phyloP scores from a whole-genome alignment of 2,329 filamentous ascomycete species.

The Penicillium aurantiogriseum region DNA sequence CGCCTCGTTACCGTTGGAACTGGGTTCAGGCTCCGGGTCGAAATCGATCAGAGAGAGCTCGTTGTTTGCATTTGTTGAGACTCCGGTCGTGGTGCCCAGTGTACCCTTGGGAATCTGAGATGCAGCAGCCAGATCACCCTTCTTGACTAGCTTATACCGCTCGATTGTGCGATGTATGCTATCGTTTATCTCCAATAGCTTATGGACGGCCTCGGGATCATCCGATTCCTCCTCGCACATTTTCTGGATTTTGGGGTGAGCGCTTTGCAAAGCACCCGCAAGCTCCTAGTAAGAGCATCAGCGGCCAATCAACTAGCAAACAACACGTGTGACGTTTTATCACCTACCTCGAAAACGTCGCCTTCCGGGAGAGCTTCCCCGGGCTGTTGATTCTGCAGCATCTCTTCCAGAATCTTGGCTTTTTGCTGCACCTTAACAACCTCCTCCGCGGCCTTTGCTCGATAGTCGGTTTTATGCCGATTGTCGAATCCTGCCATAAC shows the following conservation, averaged over 20 bases:
- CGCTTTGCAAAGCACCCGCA: slow-evolving; percentile 81
- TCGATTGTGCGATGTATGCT: slow-evolving; percentile 97
- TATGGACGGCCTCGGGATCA: slow-evolving; percentile 91
- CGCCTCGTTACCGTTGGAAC: slow-evolving; percentile 45
- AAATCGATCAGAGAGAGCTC: slow-evolving; percentile 95
- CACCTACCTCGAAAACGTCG: slow-evolving; percentile 63
- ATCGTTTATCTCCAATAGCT: slow-evolving; percentile 95
- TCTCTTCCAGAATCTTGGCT: slow-evolving; percentile 85
- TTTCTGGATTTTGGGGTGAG: slow-evolving; percentile 97
- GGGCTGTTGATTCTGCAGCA: slow-evolving; percentile 76
- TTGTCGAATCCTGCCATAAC: slow-evolving; percentile 98
- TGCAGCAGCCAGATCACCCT: slow-evolving; percentile 83
- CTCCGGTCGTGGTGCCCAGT: slow-evolving; percentile 64
- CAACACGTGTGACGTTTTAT: background rate
- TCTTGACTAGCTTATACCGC: slow-evolving; percentile 92
- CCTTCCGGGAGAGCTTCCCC: slow-evolving; percentile 75
- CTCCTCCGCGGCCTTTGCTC: slow-evolving; percentile 94
- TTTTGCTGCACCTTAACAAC: slow-evolving; percentile 95
- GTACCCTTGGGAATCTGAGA: slow-evolving; percentile 81
- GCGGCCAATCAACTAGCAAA: background rate
- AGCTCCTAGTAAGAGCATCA: slow-evolving; percentile 61
- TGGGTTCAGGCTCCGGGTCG: slow-evolving; percentile 54
- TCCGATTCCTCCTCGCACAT: slow-evolving; percentile 99
- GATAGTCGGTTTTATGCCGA: slow-evolving; percentile 92
- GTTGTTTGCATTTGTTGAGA: slow-evolving; percentile 65